Evolutionary conservation across 441 rosid species (phyloP), one percentile per base, ranked within the genome.

Genomic region (Erodium texanum): DNA sequence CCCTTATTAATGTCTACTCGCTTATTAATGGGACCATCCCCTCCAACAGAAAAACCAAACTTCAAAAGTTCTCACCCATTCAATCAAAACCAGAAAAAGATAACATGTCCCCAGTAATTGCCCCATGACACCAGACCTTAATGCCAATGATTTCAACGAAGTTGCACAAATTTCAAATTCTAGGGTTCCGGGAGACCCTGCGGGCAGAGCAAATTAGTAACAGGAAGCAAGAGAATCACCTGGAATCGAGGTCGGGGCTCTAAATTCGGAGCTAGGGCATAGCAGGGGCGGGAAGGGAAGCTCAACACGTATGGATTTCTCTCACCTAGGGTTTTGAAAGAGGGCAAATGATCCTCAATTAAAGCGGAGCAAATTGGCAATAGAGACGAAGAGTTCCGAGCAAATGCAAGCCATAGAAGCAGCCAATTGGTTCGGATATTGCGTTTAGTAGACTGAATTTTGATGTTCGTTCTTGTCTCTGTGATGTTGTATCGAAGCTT

Each of bases 271-370:
- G 59, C 59, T 52, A 52, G 59, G 59, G 59, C 59, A 52, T 19
- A 52, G 59, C 59, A 52, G 10, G 20, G 59, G 5, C 20, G 59
- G 9, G 59, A 16, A 52, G 19, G 22, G 59, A 52, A 18, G 59
- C 59, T 18, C 59, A 5, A 52, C 23, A 16, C 22, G 59, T 7
- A 16, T 52, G 59, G 18, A 2, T 52, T 52, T 52, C 59, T 18
- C 23, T 52, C 19, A 52, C 59, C 59, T 52, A 52, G 59, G 59
- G 59, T 52, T 52, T 52, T 52, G 59, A 52, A 52, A 19, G n/a
- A 23, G 59, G 59, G 23, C n/a, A 52, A 18, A 6, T 52, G 59
- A 19, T 52, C 23, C 23, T 52, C 59, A 50, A 50, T 50, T 20
- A 7, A 50, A 6, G 7, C 5, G 20, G 58, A 50, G 58, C 58